A percentile compares a stretch with the other conserved stretches of the same genome.
phyloP scores from a whole-genome alignment of 352 stramenopile genomes.

The Plasmopara halstedii region DNA sequence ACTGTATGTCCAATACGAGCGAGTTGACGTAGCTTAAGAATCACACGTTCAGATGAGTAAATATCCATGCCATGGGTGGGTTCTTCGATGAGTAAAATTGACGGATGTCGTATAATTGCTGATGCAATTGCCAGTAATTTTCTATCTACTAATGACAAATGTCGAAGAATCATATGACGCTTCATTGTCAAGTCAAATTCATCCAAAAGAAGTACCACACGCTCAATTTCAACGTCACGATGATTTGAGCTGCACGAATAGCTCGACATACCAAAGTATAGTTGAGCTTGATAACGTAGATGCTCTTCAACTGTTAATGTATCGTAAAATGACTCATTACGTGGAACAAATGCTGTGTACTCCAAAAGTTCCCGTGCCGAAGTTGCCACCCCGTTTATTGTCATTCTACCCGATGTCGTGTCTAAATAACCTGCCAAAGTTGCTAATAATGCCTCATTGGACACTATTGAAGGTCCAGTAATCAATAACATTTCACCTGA shows the following conservation, averaged over 20 bases:
- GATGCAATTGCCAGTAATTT: slow-evolving; percentile 83
- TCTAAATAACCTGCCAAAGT: slow-evolving; percentile 14
- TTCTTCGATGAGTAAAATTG: slow-evolving; percentile 82
- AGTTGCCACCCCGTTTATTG: slow-evolving; percentile 16
- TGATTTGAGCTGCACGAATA: no score
- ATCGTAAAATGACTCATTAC: slow-evolving; percentile 26
- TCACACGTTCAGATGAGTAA: slow-evolving; percentile 41
- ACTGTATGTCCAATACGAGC: slow-evolving; percentile 80
- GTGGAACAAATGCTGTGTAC: slow-evolving; percentile 11
- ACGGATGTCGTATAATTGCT: slow-evolving; percentile 70
- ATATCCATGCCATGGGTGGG: slow-evolving; percentile 61
- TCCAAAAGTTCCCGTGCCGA: slow-evolving; percentile 3
- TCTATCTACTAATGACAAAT: slow-evolving; percentile 31
- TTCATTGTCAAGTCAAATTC: slow-evolving; percentile 18
- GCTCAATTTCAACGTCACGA: slow-evolving; percentile 8
- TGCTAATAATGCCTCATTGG: slow-evolving; percentile 22
- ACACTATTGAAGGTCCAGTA: slow-evolving; percentile 19
- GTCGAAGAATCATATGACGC: slow-evolving; percentile 24
- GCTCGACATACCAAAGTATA: slow-evolving; percentile 2
- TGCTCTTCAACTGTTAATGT: slow-evolving; percentile 32
- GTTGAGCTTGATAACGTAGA: slow-evolving; percentile 24
- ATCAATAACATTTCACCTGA: slow-evolving; percentile 22
- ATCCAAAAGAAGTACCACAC: slow-evolving; percentile 22
- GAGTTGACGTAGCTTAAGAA: slow-evolving; percentile 56
- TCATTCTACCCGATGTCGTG: slow-evolving; percentile 17